A percentile compares a stretch with the other conserved stretches of the same genome.
These are phyloP conservation scores for Sporopachydermia lactativora DNA, from an alignment of 805 yeast genomes.

Conservation along the genomic window DNA sequence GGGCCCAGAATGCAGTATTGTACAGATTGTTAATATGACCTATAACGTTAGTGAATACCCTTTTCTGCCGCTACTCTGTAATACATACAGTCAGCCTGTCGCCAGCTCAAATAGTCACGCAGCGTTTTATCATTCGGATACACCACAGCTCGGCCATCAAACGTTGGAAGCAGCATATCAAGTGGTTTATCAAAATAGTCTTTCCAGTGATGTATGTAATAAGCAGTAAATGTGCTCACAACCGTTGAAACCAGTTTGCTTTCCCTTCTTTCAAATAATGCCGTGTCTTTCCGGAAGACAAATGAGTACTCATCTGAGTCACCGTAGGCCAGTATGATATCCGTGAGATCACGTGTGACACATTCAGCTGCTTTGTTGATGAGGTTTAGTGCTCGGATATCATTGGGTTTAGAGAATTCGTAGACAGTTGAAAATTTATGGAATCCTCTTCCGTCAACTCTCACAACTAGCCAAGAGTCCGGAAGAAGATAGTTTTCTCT, in stretches of 20 bases:
- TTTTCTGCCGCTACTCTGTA: too few species aligned
- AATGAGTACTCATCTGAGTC: constrained; percentile 94
- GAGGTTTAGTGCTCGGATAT: constrained; percentile 52
- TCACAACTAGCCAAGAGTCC: constrained; percentile 64
- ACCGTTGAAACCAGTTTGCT: constrained; percentile 66
- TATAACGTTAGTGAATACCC: too few species aligned
- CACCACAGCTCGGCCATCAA: constrained; percentile 81
- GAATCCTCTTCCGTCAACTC: constrained; percentile 91
- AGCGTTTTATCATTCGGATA: constrained; percentile 55
- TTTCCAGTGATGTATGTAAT: constrained; percentile 59
- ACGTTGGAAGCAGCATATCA: constrained; percentile 52
- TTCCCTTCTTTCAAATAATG: constrained; percentile 70
- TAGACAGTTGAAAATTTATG: constrained; percentile 71
- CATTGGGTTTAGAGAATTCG: constrained; percentile 80
- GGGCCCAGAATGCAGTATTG: constrained; percentile 85
- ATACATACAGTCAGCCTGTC: constrained; percentile 73
- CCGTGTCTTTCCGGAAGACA: constrained; percentile 48
- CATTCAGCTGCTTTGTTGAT: constrained; percentile 73
- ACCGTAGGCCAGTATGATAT: constrained; percentile 74
- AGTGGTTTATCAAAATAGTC: constrained; percentile 36
- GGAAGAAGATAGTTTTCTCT: constrained; percentile 59
- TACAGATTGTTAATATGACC: constrained; percentile 87
- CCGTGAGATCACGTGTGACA: constrained; percentile 52
- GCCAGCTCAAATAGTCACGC: constrained; percentile 82
- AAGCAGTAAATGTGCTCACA: constrained; percentile 68